Evolutionary conservation across 1,139 yeast genomes (phyloP).

Genomic region (Nakaseomyces delphensis): DNA sequence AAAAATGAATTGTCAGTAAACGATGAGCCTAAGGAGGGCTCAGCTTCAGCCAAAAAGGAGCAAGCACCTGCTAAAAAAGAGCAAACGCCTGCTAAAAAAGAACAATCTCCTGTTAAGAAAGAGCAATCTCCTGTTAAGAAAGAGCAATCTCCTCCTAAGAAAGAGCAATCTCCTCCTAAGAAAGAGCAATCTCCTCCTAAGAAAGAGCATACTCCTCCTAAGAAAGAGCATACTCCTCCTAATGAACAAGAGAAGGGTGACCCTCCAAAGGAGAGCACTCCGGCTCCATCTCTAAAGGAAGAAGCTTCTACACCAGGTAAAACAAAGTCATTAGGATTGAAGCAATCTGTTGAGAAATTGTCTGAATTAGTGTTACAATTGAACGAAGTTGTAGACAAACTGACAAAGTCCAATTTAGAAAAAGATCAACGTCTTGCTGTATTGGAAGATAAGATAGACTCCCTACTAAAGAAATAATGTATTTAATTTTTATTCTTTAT

Average conservation of each 20-base stretch:
- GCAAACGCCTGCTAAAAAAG: too few relatives aligned
- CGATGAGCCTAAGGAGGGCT: constrained; percentile 8
- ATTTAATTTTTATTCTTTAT: not conserved
- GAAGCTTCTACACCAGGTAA: constrained; percentile 18
- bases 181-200: constrained; percentile 8
- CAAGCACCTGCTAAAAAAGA: constrained; percentile 9
- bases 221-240: constrained; percentile 1
- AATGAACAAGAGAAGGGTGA: constrained; percentile 8
- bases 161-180: constrained; percentile 5
- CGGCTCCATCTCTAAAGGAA: constrained; percentile 1
- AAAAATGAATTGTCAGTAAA: too few relatives aligned
- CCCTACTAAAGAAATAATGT: constrained; percentile 23
- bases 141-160: constrained; percentile 3
- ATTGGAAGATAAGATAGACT: constrained; percentile 39
- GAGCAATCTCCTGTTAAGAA: constrained; percentile 4
- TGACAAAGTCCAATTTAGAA: constrained; percentile 46
- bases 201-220: constrained; percentile 12
- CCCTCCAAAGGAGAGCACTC: constrained; percentile 13
- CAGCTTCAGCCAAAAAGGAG: constrained; percentile 8
- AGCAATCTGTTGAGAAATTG: constrained; percentile 60
- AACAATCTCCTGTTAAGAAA: too few relatives aligned
- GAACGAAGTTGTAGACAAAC: constrained; percentile 45
- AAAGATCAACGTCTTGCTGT: constrained; percentile 51
- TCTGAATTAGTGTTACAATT: constrained; percentile 47
- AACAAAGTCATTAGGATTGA: constrained; percentile 45